Conservation (phyloP, 495 filamentous ascomycete genomes). For the Aspergillus bertholletiae region DNA sequence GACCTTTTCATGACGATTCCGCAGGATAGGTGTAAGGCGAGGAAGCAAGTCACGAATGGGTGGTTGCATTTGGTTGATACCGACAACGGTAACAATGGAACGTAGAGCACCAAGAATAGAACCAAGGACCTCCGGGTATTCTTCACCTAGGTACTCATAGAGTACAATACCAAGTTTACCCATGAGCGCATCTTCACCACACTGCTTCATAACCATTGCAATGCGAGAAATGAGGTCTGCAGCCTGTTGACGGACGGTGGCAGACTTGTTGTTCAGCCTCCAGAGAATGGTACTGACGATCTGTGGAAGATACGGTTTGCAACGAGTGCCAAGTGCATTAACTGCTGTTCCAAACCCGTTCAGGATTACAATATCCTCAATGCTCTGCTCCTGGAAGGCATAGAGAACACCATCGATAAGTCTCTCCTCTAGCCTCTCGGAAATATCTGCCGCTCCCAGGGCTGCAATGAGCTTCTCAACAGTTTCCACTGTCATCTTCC, state of each 20-base stretch:
- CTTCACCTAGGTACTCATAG: constrained; percentile 98
- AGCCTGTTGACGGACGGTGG: constrained; percentile 93
- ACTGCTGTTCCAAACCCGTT: constrained; percentile 99
- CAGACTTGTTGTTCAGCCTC: constrained; percentile 95
- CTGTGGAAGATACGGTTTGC: constrained; percentile 95
- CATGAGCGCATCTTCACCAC: constrained; percentile 92
- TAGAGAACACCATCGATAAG: constrained; percentile 95
- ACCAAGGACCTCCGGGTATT: constrained; percentile 96
- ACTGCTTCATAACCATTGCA: constrained; percentile 98
- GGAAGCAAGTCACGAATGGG: constrained; percentile 97
- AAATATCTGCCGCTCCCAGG: constrained; percentile 90
- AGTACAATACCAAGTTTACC: constrained; percentile 94
- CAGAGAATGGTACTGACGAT: constrained; percentile 97
- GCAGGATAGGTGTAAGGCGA: constrained; percentile 91
- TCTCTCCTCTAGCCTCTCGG: constrained; percentile 85
- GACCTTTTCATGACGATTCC: constrained; percentile 98
- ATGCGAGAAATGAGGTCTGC: constrained; percentile 96
- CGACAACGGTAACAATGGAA: constrained; percentile 96
- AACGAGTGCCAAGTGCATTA: constrained; percentile 88
- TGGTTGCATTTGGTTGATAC: constrained; percentile 97
- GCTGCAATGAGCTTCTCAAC: constrained; percentile 93
- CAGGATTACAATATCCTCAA: constrained; percentile 92
- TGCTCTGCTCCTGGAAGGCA: constrained; percentile 97
- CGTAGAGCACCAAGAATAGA: constrained; percentile 94
- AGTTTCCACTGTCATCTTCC: constrained; percentile 98